Evolutionary conservation across 106 monocot species (phyloP), one percentile per base, ranked within the genome.

Genomic region (Ottelia alismoides): DNA sequence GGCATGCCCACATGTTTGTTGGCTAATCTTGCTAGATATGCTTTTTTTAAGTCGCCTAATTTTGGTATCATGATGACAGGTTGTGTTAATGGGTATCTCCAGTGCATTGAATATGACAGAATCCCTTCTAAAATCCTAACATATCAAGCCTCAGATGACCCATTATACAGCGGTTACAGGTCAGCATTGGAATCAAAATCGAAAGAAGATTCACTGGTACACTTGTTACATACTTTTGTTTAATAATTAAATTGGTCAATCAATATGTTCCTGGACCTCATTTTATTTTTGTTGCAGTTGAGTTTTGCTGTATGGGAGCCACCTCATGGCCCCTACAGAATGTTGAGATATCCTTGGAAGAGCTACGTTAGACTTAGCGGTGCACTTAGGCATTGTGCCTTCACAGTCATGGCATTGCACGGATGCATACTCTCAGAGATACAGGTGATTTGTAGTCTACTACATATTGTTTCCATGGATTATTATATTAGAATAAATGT

Each of bases 111-210:
- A 61, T 96, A 96, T 62, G 78, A 81, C 49, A 85, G 96, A 66
- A 61, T 96, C 28, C 82, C 96, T 11, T 98, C 96, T 19, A 98
- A 98, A 56, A 98, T 98, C 22, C 73, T 98, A 40, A 82, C 79
- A 28, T 98, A 85, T 35, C 81, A 90, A 79, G 85, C 85, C 55
- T 77, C 79, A 67, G 96, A 98, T 79, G 85, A 98, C 51, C 80
- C 74, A 66, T 30, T 98, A 49, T 98, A 98, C 70, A 86, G 72
- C 47, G 96, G 96, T 7, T 98, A 90, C 56, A 78, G 96, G 31
- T 61, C 85, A 11, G 96, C 90, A 47, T 77, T 98, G 57, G 76
- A 90, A 70, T 78, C 96, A 57, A 82, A 73, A 45, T 24, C 69
- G 27, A 73, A 89, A 72, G 96, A 98, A 60, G 90, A 98, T 40